phyloP scores from a whole-genome alignment of 192 early-diverging fungal species.

The Allomyces macrogynus region DNA sequence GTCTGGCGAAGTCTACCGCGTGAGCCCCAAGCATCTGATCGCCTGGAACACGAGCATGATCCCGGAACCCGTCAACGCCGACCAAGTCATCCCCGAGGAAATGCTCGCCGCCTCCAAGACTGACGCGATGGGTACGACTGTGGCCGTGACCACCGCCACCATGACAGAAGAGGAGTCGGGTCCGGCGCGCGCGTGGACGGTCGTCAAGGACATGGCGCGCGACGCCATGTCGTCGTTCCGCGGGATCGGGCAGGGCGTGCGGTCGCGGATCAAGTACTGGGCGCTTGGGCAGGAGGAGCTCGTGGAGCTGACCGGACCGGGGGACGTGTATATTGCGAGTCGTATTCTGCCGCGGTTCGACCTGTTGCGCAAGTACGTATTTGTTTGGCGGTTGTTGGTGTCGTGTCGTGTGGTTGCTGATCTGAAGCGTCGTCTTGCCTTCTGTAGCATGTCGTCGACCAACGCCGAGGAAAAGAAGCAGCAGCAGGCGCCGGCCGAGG shows the following conservation, averaged over 20 bases:
- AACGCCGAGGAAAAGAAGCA: not conserved
- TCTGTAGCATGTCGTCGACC: not conserved
- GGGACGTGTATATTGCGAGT: not conserved
- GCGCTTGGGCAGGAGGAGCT: not conserved
- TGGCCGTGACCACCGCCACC: not conserved
- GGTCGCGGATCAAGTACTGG: not conserved
- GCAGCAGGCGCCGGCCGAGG: not conserved
- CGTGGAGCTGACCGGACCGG: not conserved
- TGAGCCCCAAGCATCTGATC: slow-evolving; percentile 3
- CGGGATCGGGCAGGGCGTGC: not conserved
- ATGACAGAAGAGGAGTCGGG: not conserved
- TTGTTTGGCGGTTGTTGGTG: not conserved
- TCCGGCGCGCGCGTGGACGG: not conserved
- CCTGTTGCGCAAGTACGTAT: not conserved
- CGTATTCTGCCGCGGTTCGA: not conserved
- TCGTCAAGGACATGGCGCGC: not conserved
- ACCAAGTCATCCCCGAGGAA: not conserved
- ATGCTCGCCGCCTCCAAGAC: not conserved
- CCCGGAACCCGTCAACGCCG: not conserved
- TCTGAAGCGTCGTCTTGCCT: not conserved
- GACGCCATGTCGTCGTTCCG: not conserved
- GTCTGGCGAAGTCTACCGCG: slow-evolving; percentile 6
- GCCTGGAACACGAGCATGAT: not conserved
- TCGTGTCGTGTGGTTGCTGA: not conserved
- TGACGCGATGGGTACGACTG: not conserved